phyloP scores from a whole-genome alignment of 352 stramenopile genomes.

The Globisporangium nunn region DNA sequence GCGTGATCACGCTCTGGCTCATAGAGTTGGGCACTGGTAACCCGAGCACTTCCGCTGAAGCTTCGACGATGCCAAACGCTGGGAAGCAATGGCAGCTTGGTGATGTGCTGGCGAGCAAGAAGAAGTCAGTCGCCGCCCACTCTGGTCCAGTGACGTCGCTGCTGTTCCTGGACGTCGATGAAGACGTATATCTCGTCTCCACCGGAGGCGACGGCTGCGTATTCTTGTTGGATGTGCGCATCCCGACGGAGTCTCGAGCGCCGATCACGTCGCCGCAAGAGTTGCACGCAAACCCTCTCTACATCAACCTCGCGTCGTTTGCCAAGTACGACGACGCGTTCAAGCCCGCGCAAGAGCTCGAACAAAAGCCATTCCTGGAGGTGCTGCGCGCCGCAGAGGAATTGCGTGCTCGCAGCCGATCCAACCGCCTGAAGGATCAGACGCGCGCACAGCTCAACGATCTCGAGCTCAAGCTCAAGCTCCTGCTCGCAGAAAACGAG shows the following conservation, averaged over 20 bases:
- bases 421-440: constrained; percentile 59
- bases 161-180: constrained; percentile 30
- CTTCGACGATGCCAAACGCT: too few relatives aligned
- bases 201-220: constrained; percentile 57
- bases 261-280: constrained; percentile 3
- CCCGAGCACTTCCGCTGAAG: background rate
- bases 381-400: constrained; percentile 29
- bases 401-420: constrained; percentile 34
- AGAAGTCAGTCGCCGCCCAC: constrained; percentile 55
- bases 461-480: constrained; percentile 57
- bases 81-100: constrained; percentile 35
- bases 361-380: constrained; percentile 37
- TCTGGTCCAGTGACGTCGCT: constrained; percentile 49
- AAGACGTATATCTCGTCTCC: constrained; percentile 46
- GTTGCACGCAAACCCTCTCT: constrained; percentile 39
- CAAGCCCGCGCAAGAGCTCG: constrained; percentile 34
- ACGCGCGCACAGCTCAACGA: constrained; percentile 57
- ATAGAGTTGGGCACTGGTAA: constrained; percentile 26
- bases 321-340: constrained; percentile 68
- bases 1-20: constrained; percentile 63
- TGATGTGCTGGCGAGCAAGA: constrained; percentile 59
- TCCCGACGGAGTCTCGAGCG: constrained; percentile 22
- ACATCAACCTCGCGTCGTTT: constrained; percentile 52
- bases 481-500: constrained; percentile 67
- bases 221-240: constrained; percentile 54